phyloP scores from a whole-genome alignment of 345 rosid genomes.

The Noccaea caerulescens region DNA sequence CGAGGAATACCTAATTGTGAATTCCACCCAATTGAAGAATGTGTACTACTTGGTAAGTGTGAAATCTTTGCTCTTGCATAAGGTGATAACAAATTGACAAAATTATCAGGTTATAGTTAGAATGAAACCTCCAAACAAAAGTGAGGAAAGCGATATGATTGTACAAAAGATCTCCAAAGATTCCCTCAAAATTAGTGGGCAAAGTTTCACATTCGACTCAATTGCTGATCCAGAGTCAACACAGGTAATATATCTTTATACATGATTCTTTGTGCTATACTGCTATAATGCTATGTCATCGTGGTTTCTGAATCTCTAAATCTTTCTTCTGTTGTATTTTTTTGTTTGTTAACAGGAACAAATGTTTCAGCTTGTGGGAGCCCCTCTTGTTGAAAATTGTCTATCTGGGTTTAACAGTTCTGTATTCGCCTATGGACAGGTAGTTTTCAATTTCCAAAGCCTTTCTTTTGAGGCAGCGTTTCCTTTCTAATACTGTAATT shows the following conservation, averaged over 20 bases:
- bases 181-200: slow-evolving; percentile 66
- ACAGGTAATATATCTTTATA: slow-evolving; percentile 51
- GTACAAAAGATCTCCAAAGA: slow-evolving; percentile 58
- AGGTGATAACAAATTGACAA: neutral
- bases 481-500: slow-evolving; percentile 13
- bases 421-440: slow-evolving; percentile 95
- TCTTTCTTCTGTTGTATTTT: slow-evolving; percentile 3
- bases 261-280: neutral
- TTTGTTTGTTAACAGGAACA: slow-evolving; percentile 50
- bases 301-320: neutral
- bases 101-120: slow-evolving; percentile 68
- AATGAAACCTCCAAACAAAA: slow-evolving; percentile 70
- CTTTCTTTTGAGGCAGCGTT: slow-evolving; percentile 12
- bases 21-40: neutral
- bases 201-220: slow-evolving; percentile 80
- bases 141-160: slow-evolving; percentile 67
- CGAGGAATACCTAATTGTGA: neutral
- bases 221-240: slow-evolving; percentile 68
- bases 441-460: slow-evolving; percentile 30
- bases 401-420: slow-evolving; percentile 92
- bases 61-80: neutral
- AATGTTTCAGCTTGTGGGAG: slow-evolving; percentile 78
- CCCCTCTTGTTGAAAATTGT: slow-evolving; percentile 88
- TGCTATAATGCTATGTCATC: neutral
- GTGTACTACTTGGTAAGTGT: neutral